phyloP scores from a whole-genome alignment of 331 rosid species.

The Cydonia oblonga region DNA sequence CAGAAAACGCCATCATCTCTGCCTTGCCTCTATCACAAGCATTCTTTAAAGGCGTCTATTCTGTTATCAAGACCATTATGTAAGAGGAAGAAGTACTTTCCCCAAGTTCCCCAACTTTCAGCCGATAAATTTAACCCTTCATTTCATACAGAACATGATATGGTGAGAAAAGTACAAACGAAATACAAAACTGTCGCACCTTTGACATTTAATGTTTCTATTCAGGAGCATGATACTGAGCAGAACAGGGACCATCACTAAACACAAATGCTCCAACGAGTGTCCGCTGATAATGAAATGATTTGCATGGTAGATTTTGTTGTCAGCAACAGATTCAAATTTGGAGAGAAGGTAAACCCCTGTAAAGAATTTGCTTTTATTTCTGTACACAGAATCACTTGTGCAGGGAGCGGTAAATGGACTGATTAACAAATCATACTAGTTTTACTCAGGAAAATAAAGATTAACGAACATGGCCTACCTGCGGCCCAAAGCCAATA shows the following conservation, averaged over 20 bases:
- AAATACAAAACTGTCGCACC: too few species aligned
- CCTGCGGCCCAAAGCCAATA: constrained; percentile 58
- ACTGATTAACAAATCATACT: neutral
- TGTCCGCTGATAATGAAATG: constrained; percentile 48
- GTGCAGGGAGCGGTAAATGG: neutral
- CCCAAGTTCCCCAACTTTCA: too few species aligned
- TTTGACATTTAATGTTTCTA: constrained; percentile 31
- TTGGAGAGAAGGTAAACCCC: constrained; percentile 52
- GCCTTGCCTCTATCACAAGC: constrained; percentile 21
- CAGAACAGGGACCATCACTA: constrained; percentile 34
- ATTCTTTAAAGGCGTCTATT: constrained; percentile 35
- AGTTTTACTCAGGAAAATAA: neutral
- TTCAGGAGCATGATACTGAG: constrained; percentile 49
- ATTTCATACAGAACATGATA: neutral
- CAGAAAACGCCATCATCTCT: neutral
- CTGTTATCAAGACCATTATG: constrained; percentile 28
- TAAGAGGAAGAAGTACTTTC: constrained; percentile 12
- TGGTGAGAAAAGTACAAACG: too few species aligned
- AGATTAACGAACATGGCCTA: constrained; percentile 1
- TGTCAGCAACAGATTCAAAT: constrained; percentile 46
- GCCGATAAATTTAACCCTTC: neutral
- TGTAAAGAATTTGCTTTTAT: constrained; percentile 16
- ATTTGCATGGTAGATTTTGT: constrained; percentile 37
- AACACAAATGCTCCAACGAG: constrained; percentile 50
- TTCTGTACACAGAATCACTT: too few species aligned